Evolutionary conservation across 495 filamentous ascomycete genomes (phyloP), one percentile per base, ranked within the genome.

Genomic region (Hypoxylon rickii): DNA sequence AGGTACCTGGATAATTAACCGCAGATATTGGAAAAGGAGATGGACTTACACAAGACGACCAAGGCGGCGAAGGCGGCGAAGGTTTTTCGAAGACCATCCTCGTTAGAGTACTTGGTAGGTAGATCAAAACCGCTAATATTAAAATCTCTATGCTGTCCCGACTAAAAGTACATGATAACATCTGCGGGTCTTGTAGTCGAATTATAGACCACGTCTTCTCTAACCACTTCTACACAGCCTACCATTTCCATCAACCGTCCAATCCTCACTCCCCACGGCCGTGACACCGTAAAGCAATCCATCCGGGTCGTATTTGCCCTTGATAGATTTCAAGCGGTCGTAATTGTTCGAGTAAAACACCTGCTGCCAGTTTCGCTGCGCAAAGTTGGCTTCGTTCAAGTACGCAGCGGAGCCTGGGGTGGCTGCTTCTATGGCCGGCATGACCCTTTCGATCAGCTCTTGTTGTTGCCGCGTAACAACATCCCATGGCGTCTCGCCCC

Each of bases 291-390:
- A 29, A 10, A 29, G 10, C 5, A 29, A 4, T 4, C 5, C 4
- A 29, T 29, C 5, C 24, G 83, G 81, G 51, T 86, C 83, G 31
- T 75, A 79, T 48, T 68, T 74, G 39, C 65, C 61, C 76, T 86
- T 85, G 42, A 83, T 73, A 7, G 45, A 16, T 19, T 68, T 44
- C 15, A 85, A 64, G 0, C 53, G 64, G 0, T 45, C 26, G 50
- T 83, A 84, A 26, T 75, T 75, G 12, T n/a, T 13, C 0, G 83
- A 81, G 29, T 78, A 86, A 55, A 84, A 85, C 3, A 44, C 70
- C 19, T 65, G 13, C 59, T 86, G 69, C 63, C 70, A 87, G n/a
- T 45, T 81, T 29, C 50, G 61, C 84, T 74, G 15, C 58, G 10
- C 67, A 64, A 60, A 70, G 48, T 75, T 55, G 7, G 69, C 78